A percentile compares a stretch with the other conserved stretches of the same genome.
phyloP scores from a whole-genome alignment of 495 filamentous ascomycete genomes.

The Lichina pygmaea region DNA sequence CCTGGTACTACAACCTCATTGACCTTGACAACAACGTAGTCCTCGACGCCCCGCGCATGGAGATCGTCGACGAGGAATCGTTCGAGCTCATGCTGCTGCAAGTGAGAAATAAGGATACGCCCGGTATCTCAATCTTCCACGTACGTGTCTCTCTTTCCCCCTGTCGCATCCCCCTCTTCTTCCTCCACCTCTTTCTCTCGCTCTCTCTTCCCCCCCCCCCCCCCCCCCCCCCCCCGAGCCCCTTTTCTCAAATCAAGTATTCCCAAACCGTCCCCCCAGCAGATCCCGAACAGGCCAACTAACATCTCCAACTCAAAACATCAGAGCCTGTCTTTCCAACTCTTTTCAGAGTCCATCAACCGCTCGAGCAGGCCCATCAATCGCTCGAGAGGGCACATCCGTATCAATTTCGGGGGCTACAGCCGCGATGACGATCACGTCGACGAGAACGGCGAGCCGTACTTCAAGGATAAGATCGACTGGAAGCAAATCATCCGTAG shows the following conservation, averaged over 20 bases:
- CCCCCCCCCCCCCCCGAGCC: too few species aligned
- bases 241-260: too few species aligned
- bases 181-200: neutral
- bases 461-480: neutral
- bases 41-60: neutral
- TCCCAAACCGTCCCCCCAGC: too few species aligned
- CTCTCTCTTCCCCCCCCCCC: too few species aligned
- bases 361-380: too few species aligned
- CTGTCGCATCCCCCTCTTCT: neutral
- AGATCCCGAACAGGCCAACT: too few species aligned
- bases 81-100: neutral
- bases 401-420: too few species aligned
- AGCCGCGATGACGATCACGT: too few species aligned
- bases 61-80: neutral
- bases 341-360: too few species aligned
- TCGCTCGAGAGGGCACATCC: too few species aligned
- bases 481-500: neutral
- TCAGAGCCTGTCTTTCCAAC: too few species aligned
- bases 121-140: neutral
- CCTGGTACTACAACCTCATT: neutral
- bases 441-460: neutral
- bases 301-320: too few species aligned
- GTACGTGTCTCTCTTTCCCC: neutral
- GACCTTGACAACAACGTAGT: neutral
- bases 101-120: neutral